A percentile compares a stretch with the other conserved stretches of the same genome.
Conservation (phyloP, 140 eudicot genomes). For the Flaveria floridana region DNA sequence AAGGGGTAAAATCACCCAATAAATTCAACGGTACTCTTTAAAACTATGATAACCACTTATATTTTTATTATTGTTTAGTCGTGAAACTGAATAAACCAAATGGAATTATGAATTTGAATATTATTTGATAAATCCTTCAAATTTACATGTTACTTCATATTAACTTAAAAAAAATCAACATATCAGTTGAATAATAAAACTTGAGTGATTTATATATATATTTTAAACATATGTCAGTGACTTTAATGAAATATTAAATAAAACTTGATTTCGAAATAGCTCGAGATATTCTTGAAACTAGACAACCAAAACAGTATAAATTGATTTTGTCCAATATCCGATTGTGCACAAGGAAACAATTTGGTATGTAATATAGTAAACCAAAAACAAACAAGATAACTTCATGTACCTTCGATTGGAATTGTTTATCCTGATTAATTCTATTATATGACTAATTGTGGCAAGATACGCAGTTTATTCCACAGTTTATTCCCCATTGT, state of each 20-base stretch:
- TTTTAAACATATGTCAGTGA: too few relatives aligned
- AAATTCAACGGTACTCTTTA: too few relatives aligned
- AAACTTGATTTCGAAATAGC: too few relatives aligned
- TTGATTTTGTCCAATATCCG: background rate
- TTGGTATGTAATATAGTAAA: background rate
- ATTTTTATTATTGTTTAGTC: background rate
- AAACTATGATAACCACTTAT: too few relatives aligned
- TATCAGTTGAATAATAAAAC: background rate
- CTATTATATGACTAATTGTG: background rate
- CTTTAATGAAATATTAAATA: too few relatives aligned
- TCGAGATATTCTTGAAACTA: background rate
- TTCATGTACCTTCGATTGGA: background rate
- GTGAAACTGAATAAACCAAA: background rate
- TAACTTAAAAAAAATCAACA: too few relatives aligned
- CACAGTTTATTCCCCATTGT: background rate
- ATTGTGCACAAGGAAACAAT: background rate
- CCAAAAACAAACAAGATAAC: background rate
- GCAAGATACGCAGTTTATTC: background rate
- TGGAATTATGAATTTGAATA: too few relatives aligned
- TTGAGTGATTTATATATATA: too few relatives aligned
- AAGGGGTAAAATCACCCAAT: background rate
- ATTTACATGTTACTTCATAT: too few relatives aligned
- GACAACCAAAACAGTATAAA: background rate
- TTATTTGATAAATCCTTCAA: too few relatives aligned
- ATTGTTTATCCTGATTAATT: background rate